A percentile compares a stretch with the other conserved stretches of the same genome.
These are phyloP conservation scores for Pichia paraexigua DNA, from an alignment of 805 yeast genomes.

Conservation along the genomic window DNA sequence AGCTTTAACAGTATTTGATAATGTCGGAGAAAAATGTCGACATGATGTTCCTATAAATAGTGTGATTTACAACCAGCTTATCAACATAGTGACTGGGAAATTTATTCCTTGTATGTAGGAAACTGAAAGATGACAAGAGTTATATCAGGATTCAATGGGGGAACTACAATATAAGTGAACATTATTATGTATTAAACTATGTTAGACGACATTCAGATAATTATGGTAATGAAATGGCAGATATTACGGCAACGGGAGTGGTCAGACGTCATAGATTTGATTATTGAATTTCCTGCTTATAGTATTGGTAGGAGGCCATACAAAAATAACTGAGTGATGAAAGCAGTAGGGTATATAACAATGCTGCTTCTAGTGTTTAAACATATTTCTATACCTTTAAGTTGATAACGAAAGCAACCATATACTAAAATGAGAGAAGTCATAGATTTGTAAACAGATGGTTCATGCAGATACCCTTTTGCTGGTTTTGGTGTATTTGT, in stretches of 20 bases:
- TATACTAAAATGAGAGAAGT: too few species aligned
- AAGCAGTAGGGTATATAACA: too few species aligned
- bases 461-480: background rate
- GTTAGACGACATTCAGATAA: background rate
- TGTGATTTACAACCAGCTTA: background rate
- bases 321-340: too few species aligned
- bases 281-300: background rate
- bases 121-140: background rate
- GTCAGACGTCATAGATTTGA: background rate
- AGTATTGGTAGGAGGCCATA: too few species aligned
- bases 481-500: background rate
- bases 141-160: background rate
- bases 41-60: background rate
- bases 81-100: background rate
- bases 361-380: background rate
- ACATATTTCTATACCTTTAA: background rate
- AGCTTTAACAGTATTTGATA: background rate
- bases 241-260: background rate
- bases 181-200: too few species aligned
- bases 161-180: background rate
- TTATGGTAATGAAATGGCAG: background rate
- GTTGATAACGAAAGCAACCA: too few species aligned
- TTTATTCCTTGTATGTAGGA: background rate
- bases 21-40: too few species aligned
- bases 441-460: background rate